Conservation (phyloP, 306 rosid species). For the Castanospermum australe region DNA sequence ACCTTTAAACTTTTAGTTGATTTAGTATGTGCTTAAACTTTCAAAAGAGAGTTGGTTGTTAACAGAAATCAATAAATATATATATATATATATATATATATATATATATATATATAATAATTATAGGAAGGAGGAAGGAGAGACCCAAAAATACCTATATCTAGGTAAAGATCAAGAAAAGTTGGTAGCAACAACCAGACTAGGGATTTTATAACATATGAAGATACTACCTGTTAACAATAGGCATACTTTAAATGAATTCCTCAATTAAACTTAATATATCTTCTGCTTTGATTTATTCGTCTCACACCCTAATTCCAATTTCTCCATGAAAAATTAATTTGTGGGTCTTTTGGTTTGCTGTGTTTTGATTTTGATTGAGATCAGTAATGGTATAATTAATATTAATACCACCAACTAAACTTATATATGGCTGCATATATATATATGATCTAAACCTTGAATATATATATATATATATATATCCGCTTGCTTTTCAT, state of each 20-base stretch:
- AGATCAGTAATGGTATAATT: not conserved
- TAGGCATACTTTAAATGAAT: not conserved
- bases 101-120: too few species aligned
- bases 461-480: not conserved
- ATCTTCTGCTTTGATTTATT: not conserved
- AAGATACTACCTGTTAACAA: conserved; percentile 8
- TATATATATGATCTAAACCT: not conserved
- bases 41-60: too few species aligned
- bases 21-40: too few species aligned
- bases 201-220: conserved; percentile 16
- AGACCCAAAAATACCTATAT: not conserved
- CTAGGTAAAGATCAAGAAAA: conserved; percentile 19
- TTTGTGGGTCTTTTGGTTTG: not conserved
- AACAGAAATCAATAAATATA: too few species aligned
- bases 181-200: conserved; percentile 10
- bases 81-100: too few species aligned
- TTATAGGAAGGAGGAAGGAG: not conserved
- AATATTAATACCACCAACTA: not conserved
- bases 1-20: too few species aligned
- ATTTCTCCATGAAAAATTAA: not conserved
- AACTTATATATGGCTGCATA: not conserved
- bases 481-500: not conserved
- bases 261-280: not conserved
- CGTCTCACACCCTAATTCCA: conserved; percentile 1
- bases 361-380: not conserved